phyloP scores from a whole-genome alignment of 2,329 filamentous ascomycete genomes.

The Alternaria sp. region DNA sequence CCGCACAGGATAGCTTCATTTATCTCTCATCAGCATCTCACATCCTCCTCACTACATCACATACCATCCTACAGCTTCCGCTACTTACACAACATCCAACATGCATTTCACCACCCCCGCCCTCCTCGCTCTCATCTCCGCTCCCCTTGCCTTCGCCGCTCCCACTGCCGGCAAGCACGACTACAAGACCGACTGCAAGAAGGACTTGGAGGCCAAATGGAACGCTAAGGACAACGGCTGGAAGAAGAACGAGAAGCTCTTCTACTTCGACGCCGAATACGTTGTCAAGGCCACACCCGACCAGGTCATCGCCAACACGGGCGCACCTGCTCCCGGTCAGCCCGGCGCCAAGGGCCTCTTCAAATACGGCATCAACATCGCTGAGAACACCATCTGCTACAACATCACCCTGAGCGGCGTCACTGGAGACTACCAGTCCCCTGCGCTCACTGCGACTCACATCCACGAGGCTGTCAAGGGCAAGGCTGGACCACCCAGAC shows the following conservation, averaged over 20 bases:
- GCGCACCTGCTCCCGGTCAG: slow-evolving; percentile 50
- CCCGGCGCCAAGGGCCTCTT: slow-evolving; percentile 57
- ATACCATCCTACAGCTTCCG: background rate
- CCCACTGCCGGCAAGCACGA: slow-evolving; percentile 17
- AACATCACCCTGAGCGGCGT: slow-evolving; percentile 61
- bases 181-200: slow-evolving; percentile 27
- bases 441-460: slow-evolving; percentile 61
- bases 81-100: background rate
- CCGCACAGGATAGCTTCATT: background rate
- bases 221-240: slow-evolving; percentile 22
- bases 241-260: slow-evolving; percentile 34
- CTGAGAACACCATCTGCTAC: slow-evolving; percentile 54
- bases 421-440: slow-evolving; percentile 58
- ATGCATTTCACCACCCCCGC: slow-evolving; percentile 34
- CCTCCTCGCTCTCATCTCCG: slow-evolving; percentile 25
- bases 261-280: slow-evolving; percentile 59
- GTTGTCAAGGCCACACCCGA: slow-evolving; percentile 57
- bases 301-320: slow-evolving; percentile 56
- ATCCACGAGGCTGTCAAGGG: slow-evolving; percentile 60
- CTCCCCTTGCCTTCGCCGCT: slow-evolving; percentile 28
- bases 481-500: slow-evolving; percentile 58
- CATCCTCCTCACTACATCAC: background rate
- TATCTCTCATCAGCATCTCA: slow-evolving; percentile 10
- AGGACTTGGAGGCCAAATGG: slow-evolving; percentile 33
- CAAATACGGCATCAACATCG: slow-evolving; percentile 61